Evolutionary conservation across 2,329 filamentous ascomycete genomes (phyloP).

Genomic region (Hysterium pulicare): DNA sequence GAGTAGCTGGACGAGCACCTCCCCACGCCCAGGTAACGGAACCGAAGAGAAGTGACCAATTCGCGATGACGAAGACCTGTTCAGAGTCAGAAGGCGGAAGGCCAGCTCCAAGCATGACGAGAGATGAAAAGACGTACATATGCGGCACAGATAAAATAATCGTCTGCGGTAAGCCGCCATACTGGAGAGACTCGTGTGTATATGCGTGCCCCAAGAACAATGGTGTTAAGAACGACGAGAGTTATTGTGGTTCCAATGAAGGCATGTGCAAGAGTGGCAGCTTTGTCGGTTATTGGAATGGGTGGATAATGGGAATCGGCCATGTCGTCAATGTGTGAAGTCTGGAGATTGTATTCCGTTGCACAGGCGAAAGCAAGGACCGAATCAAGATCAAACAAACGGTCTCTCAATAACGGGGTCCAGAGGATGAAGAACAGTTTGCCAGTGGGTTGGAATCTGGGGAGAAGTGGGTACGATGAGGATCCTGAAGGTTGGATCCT

Average conservation of each 20-base stretch:
- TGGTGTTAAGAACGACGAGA: conserved; percentile 3
- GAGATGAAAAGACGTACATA: conserved; percentile 8
- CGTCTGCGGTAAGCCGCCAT: conserved; percentile 12
- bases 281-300: neutral
- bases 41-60: conserved; percentile 7
- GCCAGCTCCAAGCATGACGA: neutral
- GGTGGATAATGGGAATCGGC: neutral
- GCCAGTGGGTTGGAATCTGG: neutral
- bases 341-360: neutral
- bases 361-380: neutral
- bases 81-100: neutral
- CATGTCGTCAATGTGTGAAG: neutral
- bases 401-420: neutral
- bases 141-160: conserved; percentile 10
- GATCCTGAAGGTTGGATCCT: too few species aligned
- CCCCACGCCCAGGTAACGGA: conserved; percentile 8
- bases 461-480: neutral
- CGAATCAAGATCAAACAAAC: neutral
- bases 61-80: conserved; percentile 10
- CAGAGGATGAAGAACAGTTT: neutral
- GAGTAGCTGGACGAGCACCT: neutral
- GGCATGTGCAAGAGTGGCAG: neutral
- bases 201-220: conserved; percentile 10
- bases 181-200: conserved; percentile 12
- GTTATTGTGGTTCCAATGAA: neutral